Evolutionary conservation across 2,329 filamentous ascomycete genomes (phyloP).

Genomic region (Boeremia exigua): DNA sequence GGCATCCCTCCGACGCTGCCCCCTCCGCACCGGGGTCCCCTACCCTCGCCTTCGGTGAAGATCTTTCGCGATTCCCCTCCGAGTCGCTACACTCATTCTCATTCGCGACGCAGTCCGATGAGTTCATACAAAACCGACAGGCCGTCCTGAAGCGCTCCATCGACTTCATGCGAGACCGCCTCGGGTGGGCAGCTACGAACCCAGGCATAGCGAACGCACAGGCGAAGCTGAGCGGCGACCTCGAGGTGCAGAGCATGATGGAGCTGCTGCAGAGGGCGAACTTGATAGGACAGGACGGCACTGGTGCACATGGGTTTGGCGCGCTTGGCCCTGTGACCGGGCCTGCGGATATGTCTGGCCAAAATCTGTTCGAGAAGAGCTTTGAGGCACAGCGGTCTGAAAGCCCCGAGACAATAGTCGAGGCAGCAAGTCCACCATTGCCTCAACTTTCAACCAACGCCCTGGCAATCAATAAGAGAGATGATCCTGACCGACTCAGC

Average conservation of each 20-base stretch:
- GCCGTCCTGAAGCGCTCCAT: conserved; percentile 92
- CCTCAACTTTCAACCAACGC: conserved; percentile 21
- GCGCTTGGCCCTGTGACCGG: conserved; percentile 75
- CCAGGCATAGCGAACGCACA: conserved; percentile 82
- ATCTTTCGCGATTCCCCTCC: conserved; percentile 88
- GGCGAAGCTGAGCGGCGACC: conserved; percentile 79
- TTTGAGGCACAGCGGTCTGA: conserved; percentile 65
- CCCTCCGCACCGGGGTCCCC: conserved; percentile 73
- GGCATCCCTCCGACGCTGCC: conserved; percentile 56
- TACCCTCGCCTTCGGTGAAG: conserved; percentile 74
- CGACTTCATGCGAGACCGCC: conserved; percentile 93
- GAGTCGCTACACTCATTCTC: conserved; percentile 98
- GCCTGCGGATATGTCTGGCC: conserved; percentile 73
- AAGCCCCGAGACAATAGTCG: conserved; percentile 51
- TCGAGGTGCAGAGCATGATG: conserved; percentile 88
- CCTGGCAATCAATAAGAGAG: conserved; percentile 14
- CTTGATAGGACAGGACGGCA: conserved; percentile 72
- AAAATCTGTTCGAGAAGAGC: conserved; percentile 84
- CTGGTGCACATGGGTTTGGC: conserved; percentile 58
- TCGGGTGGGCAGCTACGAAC: conserved; percentile 79
- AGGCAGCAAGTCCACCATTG: conserved; percentile 27
- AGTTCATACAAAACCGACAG: conserved; percentile 87
- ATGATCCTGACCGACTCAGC: conserved; percentile 21
- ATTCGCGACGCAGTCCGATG: conserved; percentile 93
- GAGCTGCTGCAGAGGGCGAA: conserved; percentile 85